Conservation (phyloP, 2,329 filamentous ascomycete species). For the Golovinomyces cichoracearum region DNA sequence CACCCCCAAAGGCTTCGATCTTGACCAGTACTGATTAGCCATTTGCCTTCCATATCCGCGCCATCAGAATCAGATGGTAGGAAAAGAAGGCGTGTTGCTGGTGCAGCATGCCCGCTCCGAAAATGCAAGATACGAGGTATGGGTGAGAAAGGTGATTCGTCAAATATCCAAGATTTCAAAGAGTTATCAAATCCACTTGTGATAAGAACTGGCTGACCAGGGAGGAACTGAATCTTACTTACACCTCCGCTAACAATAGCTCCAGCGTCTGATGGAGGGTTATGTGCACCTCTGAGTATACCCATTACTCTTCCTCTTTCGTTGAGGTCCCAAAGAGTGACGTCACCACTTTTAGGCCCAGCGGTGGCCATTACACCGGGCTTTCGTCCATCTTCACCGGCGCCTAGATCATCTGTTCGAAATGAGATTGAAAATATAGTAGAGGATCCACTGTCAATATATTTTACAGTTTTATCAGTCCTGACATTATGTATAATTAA, state of each 20-base stretch:
- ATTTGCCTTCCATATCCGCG: constrained; percentile 69
- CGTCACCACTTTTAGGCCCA: constrained; percentile 51
- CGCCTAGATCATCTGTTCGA: constrained; percentile 65
- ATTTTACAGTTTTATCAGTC: constrained; percentile 46
- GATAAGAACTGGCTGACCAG: constrained; percentile 68
- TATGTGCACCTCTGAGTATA: constrained; percentile 66
- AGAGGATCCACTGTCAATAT: constrained; percentile 38
- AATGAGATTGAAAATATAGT: constrained; percentile 68
- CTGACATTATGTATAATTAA: constrained; percentile 61
- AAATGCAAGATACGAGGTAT: constrained; percentile 65
- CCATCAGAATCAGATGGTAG: constrained; percentile 74
- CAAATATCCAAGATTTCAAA: constrained; percentile 88
- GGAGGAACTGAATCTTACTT: constrained; percentile 67
- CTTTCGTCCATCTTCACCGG: constrained; percentile 60
- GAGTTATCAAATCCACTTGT: constrained; percentile 86
- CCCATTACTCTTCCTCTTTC: constrained; percentile 66
- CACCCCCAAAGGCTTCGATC: constrained; percentile 91
- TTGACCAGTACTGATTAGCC: constrained; percentile 68
- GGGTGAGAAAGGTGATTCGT: constrained; percentile 69
- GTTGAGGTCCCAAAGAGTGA: constrained; percentile 93
- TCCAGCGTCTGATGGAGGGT: constrained; percentile 32
- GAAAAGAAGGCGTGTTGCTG: constrained; percentile 61
- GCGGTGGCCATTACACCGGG: constrained; percentile 88
- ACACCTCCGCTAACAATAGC: constrained; percentile 45
- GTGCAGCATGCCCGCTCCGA: constrained; percentile 67